Conservation (phyloP, 2,329 filamentous ascomycete species). For the Fusarium xylarioides region DNA sequence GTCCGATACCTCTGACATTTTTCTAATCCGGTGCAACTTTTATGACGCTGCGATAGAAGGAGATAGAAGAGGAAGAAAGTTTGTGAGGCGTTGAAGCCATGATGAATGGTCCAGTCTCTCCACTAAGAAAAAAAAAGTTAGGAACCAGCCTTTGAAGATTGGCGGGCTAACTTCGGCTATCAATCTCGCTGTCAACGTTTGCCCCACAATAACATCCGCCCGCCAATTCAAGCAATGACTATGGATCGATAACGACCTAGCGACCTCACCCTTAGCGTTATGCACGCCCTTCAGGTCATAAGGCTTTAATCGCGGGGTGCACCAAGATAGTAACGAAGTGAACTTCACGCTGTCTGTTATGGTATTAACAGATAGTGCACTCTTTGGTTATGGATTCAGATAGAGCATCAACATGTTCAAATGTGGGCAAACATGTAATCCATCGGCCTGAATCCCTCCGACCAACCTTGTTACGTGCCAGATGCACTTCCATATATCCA, state of each 20-base stretch:
- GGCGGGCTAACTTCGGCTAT: conserved; percentile 43
- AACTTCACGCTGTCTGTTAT: neutral
- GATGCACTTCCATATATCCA: neutral
- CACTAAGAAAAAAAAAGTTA: conserved; percentile 24
- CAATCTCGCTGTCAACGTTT: neutral
- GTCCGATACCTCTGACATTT: conserved; percentile 65
- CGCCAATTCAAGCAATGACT: neutral
- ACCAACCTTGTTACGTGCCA: neutral
- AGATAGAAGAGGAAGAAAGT: conserved; percentile 15
- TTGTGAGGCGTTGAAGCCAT: conserved; percentile 14
- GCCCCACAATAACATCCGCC: neutral
- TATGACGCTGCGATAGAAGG: conserved; percentile 3
- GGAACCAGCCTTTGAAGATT: conserved; percentile 8
- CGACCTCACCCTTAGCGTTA: conserved; percentile 11
- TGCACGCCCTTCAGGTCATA: conserved; percentile 22
- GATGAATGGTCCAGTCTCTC: conserved; percentile 19
- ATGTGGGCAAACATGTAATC: neutral
- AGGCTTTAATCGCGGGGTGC: neutral
- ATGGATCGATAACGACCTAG: neutral
- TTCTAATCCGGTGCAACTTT: conserved; percentile 20
- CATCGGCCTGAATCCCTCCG: neutral
- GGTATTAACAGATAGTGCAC: neutral
- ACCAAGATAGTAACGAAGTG: neutral
- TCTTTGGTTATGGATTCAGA: neutral
- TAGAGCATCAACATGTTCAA: neutral